Evolutionary conservation across 805 yeast species (phyloP), one percentile per base, ranked within the genome.

Genomic region (Wickerhamomyces mucosus): DNA sequence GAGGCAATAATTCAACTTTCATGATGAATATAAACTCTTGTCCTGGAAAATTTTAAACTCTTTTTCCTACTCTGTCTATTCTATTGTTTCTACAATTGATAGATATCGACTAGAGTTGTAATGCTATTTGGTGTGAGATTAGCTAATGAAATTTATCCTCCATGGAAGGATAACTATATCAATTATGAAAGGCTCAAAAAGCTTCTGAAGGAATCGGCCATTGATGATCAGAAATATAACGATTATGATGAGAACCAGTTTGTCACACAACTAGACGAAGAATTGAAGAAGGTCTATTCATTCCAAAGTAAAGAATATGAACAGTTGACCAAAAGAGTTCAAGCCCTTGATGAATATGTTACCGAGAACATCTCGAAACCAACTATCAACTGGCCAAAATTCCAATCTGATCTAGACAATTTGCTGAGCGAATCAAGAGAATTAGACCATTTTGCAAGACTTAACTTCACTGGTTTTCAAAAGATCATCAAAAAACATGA

Each of bases 401-500:
- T 85, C 46, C 84, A 82, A 46, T 56, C 58, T 21, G 71, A 74
- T 34, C 64, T 92, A 43, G 98, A 92, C 50, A 75, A 75, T 37
- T 61, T 78, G 18, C 63, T 92, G 38, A 68, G 75, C 9, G 67
- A 73, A 45, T 83, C 97, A 9, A 83, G 81, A 46, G 89, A 84
- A 48, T 64, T 92, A 45, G 96, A 88, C 54, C 83, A 75, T 51
- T 92, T 92, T 60, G 79, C 94, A 26, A 70, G 98, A 48, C 59
- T 89, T 44, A 92, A 92, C 59, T 92, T 79, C 62, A 89, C 98
- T 11, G 98, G 96, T 2, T 89, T 92, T 60, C 70, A 77, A 47
- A 92, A 92, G 54, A 84, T 92, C 45, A 96, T 88, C 42, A 88
- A 89, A 62, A 89, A 89, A 59, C 98, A 92, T 52, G 97, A 92